phyloP scores from a whole-genome alignment of 1,139 yeast genomes.

The Nakaseomyces sp. region DNA sequence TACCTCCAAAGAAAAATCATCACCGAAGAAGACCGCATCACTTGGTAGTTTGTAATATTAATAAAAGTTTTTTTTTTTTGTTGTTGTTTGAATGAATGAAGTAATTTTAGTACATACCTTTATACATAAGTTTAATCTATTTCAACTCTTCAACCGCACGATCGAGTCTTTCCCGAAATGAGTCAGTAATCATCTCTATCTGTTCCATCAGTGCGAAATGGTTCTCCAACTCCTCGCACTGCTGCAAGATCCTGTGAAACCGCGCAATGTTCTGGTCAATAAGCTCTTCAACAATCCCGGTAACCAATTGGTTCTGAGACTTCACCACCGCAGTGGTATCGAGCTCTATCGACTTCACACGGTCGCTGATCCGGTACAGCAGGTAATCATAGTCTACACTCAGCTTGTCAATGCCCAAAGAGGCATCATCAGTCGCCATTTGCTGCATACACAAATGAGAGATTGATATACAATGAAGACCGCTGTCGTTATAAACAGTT shows the following conservation, averaged over 20 bases:
- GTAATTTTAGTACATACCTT: neutral
- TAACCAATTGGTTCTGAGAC: constrained; percentile 25
- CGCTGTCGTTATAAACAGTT: neutral
- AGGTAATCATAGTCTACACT: constrained; percentile 57
- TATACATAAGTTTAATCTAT: neutral
- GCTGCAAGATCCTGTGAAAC: constrained; percentile 37
- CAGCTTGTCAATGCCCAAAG: constrained; percentile 50
- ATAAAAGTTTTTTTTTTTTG: no score
- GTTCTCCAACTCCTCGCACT: constrained; percentile 49
- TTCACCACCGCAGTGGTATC: constrained; percentile 33
- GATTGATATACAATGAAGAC: neutral
- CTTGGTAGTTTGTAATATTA: constrained; percentile 16
- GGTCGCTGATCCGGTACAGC: constrained; percentile 50
- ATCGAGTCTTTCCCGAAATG: constrained; percentile 26
- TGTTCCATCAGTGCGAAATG: constrained; percentile 66
- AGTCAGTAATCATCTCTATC: constrained; percentile 31
- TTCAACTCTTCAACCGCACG: constrained; percentile 13
- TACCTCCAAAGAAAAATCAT: constrained; percentile 26
- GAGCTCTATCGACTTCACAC: constrained; percentile 36
- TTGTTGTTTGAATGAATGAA: no score
- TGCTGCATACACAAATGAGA: neutral
- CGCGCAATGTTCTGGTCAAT: constrained; percentile 39
- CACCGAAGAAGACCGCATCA: constrained; percentile 20
- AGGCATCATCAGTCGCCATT: constrained; percentile 39
- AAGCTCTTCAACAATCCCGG: constrained; percentile 33